Evolutionary conservation across 805 yeast species (phyloP), one percentile per base, ranked within the genome.

Genomic region (Lipomyces oligophaga): DNA sequence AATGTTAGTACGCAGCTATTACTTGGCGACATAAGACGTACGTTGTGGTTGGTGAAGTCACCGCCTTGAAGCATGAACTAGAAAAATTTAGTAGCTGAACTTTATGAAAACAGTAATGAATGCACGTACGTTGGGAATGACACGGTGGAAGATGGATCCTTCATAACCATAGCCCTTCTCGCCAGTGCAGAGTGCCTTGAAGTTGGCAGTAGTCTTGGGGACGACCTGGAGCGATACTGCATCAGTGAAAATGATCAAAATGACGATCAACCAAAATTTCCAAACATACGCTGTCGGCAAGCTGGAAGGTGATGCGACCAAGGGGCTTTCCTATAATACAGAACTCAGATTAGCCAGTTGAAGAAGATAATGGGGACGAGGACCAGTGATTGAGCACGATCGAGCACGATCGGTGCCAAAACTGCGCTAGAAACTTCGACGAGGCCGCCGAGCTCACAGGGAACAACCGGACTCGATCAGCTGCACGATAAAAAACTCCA

Each of bases 31-130:
- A 33, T 20, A 19, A 11, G 3, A 38, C 55, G 6, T 50, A 50
- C 55, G 68, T 85, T 81, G 69, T 85, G 83, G 71, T 74, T 70
- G 66, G 87, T 83, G 72, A 84, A 81, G 71, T 84, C 93, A 75
- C 90, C 90, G 67, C 89, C 97, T 77, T 89, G 97, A 67, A 90
- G 76, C 97, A 89, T 89, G 77, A 89, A 89, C 69, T 84, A 81
- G 58, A 96, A 96, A 64, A 58, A 89, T 95, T 76, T 96, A 20
- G 28, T 11, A 43, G 30, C 15, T 7, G 13, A 15, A 3, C 28
- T 30, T 13, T 16, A 8, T 6, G 6, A 13, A 15, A 6, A 19
- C 16, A 19, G 6, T 19, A 21, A 3, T 2, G 8, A 30, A 34
- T n/a, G 6, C 7, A 16, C 55, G 13, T 36, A 50, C 54, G 38